Evolutionary conservation across 2,329 filamentous ascomycete genomes (phyloP).

Genomic region (Epichloe sylvatica): DNA sequence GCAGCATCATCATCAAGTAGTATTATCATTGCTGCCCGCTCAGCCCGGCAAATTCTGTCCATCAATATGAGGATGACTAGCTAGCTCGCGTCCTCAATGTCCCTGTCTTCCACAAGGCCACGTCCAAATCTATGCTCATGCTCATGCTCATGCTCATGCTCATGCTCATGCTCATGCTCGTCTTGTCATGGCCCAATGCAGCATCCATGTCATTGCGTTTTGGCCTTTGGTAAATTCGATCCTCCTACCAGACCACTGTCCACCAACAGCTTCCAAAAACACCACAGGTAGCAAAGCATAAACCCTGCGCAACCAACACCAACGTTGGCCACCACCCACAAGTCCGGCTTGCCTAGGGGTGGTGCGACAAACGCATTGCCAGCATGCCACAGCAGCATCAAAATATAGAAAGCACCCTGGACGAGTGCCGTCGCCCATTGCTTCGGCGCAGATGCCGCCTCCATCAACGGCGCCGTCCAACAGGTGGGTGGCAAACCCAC

Average conservation of each 20-base stretch:
- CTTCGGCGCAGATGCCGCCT: conserved; percentile 19
- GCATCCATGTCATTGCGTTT: conserved; percentile 17
- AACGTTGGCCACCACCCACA: conserved; percentile 90
- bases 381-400: conserved; percentile 72
- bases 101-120: too few species aligned
- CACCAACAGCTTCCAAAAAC: conserved; percentile 51
- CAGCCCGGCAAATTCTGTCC: too few species aligned
- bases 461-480: conserved; percentile 51
- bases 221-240: conserved; percentile 19
- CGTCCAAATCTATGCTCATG: background rate
- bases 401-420: conserved; percentile 61
- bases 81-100: too few species aligned
- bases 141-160: background rate
- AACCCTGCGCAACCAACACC: conserved; percentile 77
- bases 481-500: conserved; percentile 73
- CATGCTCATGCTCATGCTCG: background rate
- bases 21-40: too few species aligned
- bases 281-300: conserved; percentile 81
- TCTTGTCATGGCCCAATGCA: background rate
- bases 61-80: too few species aligned
- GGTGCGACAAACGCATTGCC: conserved; percentile 54
- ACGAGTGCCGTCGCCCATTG: conserved; percentile 49
- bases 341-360: conserved; percentile 67
- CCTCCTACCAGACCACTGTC: conserved; percentile 41
- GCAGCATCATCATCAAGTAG: too few species aligned